phyloP scores from a whole-genome alignment of 352 stramenopile genomes.

The Pythium scleroteichum region DNA sequence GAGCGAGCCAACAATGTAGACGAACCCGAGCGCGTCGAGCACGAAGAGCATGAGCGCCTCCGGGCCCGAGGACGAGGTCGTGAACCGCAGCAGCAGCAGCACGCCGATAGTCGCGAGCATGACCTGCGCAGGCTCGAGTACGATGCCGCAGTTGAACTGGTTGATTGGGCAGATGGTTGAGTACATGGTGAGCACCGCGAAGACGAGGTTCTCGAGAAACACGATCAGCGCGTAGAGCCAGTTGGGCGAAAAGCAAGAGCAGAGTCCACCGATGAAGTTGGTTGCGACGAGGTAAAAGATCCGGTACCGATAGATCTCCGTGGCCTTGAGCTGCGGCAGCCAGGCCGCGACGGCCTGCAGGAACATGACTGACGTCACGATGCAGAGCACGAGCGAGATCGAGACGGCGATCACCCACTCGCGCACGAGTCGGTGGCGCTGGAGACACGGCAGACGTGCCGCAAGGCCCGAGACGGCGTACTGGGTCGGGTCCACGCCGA shows the following conservation, averaged over 20 bases:
- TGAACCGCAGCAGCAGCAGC: slow-evolving; percentile 53
- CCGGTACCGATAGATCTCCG: slow-evolving; percentile 53
- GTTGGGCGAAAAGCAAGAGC: slow-evolving; percentile 49
- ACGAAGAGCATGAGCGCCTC: slow-evolving; percentile 48
- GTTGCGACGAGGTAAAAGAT: slow-evolving; percentile 48
- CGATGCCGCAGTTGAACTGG: slow-evolving; percentile 42
- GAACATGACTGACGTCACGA: slow-evolving; percentile 36
- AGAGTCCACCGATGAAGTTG: slow-evolving; percentile 41
- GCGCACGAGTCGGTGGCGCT: slow-evolving; percentile 24
- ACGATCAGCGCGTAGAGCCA: slow-evolving; percentile 50
- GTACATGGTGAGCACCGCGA: slow-evolving; percentile 55
- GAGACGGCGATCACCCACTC: slow-evolving; percentile 47
- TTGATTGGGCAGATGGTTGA: slow-evolving; percentile 65
- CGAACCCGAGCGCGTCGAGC: slow-evolving; percentile 52
- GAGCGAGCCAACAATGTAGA: slow-evolving; percentile 64
- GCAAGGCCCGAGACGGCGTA: slow-evolving; percentile 17
- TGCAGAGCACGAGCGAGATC: slow-evolving; percentile 36
- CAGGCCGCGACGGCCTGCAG: slow-evolving; percentile 28
- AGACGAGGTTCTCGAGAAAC: slow-evolving; percentile 45
- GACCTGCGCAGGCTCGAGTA: slow-evolving; percentile 36
- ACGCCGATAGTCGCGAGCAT: slow-evolving; percentile 37
- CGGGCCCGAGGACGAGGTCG: slow-evolving; percentile 23
- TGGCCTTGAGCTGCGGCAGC: slow-evolving; percentile 36
- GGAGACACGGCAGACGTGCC: slow-evolving; percentile 5
- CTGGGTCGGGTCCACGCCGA: slow-evolving; percentile 13